Conservation (phyloP, 2,329 filamentous ascomycete genomes). For the Aspergillus arachidicola region DNA sequence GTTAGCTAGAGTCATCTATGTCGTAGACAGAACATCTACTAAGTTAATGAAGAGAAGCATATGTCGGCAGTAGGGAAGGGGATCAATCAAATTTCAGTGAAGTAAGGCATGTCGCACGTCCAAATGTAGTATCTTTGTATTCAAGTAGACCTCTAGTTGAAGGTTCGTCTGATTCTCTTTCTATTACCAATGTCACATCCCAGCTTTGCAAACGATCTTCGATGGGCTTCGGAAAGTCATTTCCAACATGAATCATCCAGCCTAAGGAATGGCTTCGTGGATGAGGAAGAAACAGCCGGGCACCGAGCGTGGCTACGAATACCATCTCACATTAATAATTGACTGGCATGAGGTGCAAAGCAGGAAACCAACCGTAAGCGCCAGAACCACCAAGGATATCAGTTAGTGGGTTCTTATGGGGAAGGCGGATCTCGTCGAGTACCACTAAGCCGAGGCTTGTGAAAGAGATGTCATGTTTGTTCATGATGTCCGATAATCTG, state of each 20-base stretch:
- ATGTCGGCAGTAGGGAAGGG: conserved; percentile 11
- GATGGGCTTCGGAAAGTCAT: conserved; percentile 26
- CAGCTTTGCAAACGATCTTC: conserved; percentile 19
- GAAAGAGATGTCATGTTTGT: conserved; percentile 18
- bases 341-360: background rate
- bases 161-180: conserved; percentile 7
- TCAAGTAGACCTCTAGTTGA: conserved; percentile 30
- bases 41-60: background rate
- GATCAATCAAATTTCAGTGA: conserved; percentile 3
- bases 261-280: conserved; percentile 21
- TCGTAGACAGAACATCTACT: background rate
- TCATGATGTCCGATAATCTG: background rate
- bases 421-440: conserved; percentile 38
- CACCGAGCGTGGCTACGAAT: conserved; percentile 27
- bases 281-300: conserved; percentile 26
- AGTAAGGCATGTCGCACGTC: conserved; percentile 24
- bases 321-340: background rate
- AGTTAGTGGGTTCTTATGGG: conserved; percentile 23
- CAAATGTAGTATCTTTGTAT: conserved; percentile 33
- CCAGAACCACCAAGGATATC: conserved; percentile 39
- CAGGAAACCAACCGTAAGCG: conserved; percentile 26
- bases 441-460: conserved; percentile 38
- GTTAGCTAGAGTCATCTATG: background rate
- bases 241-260: conserved; percentile 27
- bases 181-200: conserved; percentile 16